phyloP scores from a whole-genome alignment of 768 basidiomycete genomes.

The Trichaptum fuscoviolaceum region DNA sequence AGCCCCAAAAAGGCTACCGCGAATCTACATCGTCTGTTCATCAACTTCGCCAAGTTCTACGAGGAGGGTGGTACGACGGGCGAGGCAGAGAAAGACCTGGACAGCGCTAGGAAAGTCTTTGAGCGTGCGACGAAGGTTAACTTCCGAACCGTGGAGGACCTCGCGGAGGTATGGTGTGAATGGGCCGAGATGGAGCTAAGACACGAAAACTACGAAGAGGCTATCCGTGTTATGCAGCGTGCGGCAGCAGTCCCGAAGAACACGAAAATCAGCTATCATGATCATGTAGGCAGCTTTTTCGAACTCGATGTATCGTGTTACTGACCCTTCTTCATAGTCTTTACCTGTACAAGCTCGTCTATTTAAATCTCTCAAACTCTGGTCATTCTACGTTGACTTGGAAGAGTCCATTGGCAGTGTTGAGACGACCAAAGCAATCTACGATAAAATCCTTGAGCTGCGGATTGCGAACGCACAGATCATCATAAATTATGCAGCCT shows the following conservation, averaged over 20 bases:
- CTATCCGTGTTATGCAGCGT: slow-evolving; percentile 94
- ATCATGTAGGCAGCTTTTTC: slow-evolving; percentile 59
- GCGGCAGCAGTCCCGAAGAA: slow-evolving; percentile 89
- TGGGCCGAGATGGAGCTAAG: slow-evolving; percentile 99
- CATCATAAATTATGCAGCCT: slow-evolving; percentile 94
- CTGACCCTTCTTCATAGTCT: slow-evolving; percentile 40
- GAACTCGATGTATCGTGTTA: background rate
- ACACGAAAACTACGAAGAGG: slow-evolving; percentile 95
- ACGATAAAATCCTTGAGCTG: slow-evolving; percentile 94
- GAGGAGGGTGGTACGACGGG: slow-evolving; percentile 87
- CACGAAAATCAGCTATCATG: slow-evolving; percentile 86
- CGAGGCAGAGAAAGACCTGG: slow-evolving; percentile 75
- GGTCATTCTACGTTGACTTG: slow-evolving; percentile 98
- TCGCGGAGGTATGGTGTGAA: slow-evolving; percentile 99
- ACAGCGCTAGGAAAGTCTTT: slow-evolving; percentile 84
- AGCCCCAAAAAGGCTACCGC: slow-evolving; percentile 86
- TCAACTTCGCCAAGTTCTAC: slow-evolving; percentile 97
- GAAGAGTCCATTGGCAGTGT: slow-evolving; percentile 96
- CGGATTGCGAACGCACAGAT: slow-evolving; percentile 98
- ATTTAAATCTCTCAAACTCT: slow-evolving; percentile 97
- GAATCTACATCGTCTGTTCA: slow-evolving; percentile 82
- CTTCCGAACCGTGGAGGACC: slow-evolving; percentile 93
- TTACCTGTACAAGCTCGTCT: slow-evolving; percentile 83
- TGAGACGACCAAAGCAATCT: slow-evolving; percentile 85
- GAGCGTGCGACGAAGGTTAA: slow-evolving; percentile 90